phyloP scores from a whole-genome alignment of 192 early-diverging fungal species.

The Coemansia sp. region DNA sequence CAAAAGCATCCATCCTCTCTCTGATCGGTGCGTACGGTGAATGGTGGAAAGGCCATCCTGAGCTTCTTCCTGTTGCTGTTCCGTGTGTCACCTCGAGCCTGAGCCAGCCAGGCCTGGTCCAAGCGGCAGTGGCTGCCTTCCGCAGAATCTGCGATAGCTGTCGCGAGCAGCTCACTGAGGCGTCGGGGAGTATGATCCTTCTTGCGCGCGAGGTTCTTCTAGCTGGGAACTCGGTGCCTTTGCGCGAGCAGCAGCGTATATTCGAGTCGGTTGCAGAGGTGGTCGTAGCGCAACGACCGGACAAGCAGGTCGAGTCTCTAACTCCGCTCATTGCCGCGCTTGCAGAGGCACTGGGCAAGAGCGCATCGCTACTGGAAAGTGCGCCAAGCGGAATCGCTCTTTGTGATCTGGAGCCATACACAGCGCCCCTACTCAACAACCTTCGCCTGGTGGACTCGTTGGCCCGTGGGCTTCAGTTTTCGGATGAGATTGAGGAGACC shows the following conservation, averaged over 20 bases:
- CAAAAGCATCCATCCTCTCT: constrained; percentile 25
- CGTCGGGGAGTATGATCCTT: constrained; percentile 59
- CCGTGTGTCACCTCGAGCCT: constrained; percentile 66
- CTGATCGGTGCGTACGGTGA: constrained; percentile 63
- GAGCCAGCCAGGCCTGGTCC: constrained; percentile 57
- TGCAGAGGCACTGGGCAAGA: constrained; percentile 7
- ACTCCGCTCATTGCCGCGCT: constrained; percentile 27
- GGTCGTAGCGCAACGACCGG: constrained; percentile 24
- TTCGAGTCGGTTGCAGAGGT: constrained; percentile 51
- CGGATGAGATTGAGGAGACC: constrained; percentile 44
- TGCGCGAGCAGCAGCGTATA: constrained; percentile 53
- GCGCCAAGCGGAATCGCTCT: constrained; percentile 7
- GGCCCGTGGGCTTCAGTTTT: constrained; percentile 44
- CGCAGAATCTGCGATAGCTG: constrained; percentile 71
- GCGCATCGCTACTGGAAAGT: constrained; percentile 13
- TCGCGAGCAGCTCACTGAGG: constrained; percentile 61
- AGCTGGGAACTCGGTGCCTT: constrained; percentile 26
- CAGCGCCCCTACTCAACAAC: constrained; percentile 14
- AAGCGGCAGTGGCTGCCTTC: constrained; percentile 63
- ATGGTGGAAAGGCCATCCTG: constrained; percentile 65
- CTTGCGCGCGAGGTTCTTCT: constrained; percentile 59
- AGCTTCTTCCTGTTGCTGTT: constrained; percentile 58
- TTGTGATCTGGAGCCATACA: constrained; percentile 20
- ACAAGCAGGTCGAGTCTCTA: constrained; percentile 18
- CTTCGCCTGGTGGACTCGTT: constrained; percentile 38